These are phyloP conservation scores for Boletus eberwhitei DNA, from an alignment of 768 basidiomycete species.

Conservation along the genomic window DNA sequence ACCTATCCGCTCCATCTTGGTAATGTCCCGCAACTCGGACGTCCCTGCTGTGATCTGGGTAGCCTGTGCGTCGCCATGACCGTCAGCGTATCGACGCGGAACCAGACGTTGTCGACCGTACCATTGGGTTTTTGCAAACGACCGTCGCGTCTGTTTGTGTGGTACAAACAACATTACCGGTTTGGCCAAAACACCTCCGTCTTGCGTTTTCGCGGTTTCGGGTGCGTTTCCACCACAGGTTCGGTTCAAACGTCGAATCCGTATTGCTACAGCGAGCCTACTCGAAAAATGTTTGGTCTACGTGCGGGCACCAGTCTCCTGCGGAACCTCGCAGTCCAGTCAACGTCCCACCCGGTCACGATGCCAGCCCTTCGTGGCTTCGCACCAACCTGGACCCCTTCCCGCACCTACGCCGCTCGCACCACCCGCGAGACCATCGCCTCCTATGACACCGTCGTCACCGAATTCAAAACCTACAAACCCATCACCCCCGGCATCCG, in stretches of 20 bases:
- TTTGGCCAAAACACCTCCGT: no score
- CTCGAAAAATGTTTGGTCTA: slow-evolving; percentile 5
- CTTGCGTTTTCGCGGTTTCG: background rate
- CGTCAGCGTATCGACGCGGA: background rate
- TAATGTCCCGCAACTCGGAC: slow-evolving; percentile 79
- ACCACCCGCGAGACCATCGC: slow-evolving; percentile 30
- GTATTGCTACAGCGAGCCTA: background rate
- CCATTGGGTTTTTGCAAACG: slow-evolving; percentile 24
- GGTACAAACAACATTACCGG: slow-evolving; percentile 23
- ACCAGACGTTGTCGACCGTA: slow-evolving; percentile 7
- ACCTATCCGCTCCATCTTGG: slow-evolving; percentile 94
- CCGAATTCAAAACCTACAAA: slow-evolving; percentile 85
- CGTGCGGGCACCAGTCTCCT: slow-evolving; percentile 13
- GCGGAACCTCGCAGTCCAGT: slow-evolving; percentile 10
- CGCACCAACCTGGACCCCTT: slow-evolving; percentile 9
- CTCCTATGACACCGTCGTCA: slow-evolving; percentile 39
- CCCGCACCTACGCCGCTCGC: slow-evolving; percentile 35
- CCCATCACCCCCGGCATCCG: slow-evolving; percentile 84
- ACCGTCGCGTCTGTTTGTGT: slow-evolving; percentile 33
- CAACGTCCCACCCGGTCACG: background rate
- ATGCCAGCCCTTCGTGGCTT: slow-evolving; percentile 6
- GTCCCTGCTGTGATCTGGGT: slow-evolving; percentile 76
- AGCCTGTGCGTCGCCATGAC: slow-evolving; percentile 37
- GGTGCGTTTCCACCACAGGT: background rate
- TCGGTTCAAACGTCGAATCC: background rate